Conservation (phyloP, 1,284 basidiomycete genomes). For the Trichosporon asahii region DNA sequence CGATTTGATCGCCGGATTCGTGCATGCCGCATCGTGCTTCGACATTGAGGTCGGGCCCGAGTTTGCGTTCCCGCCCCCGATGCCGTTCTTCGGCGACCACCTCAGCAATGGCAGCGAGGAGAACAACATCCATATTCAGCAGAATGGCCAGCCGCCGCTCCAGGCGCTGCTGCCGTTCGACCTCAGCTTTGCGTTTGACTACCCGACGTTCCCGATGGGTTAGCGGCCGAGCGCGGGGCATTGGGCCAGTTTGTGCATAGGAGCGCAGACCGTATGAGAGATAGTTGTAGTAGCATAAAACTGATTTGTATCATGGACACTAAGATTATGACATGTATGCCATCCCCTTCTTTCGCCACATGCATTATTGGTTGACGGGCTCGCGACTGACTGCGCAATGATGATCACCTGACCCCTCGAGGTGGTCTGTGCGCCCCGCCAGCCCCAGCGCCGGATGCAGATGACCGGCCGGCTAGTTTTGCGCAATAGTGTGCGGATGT, state of each 20-base stretch:
- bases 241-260: no score
- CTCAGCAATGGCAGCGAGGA: not conserved
- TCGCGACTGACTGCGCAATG: not conserved
- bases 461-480: no score
- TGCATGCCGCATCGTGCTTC: slow-evolving; percentile 16
- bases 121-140: not conserved
- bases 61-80: slow-evolving; percentile 1
- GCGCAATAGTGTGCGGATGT: not conserved
- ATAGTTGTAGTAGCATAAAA: no score
- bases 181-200: slow-evolving; percentile 6
- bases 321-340: not conserved
- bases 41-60: slow-evolving; percentile 2
- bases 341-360: no score
- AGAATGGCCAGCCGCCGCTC: not conserved
- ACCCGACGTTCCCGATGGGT: not conserved
- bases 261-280: no score
- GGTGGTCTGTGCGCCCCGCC: no score
- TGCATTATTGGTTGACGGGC: not conserved
- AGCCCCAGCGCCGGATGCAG: no score
- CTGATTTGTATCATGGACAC: not conserved
- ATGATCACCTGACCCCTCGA: no score
- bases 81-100: slow-evolving; percentile 4
- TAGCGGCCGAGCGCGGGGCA: no score
- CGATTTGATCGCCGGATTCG: slow-evolving; percentile 17
- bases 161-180: slow-evolving; percentile 1